Evolutionary conservation across 2,329 filamentous ascomycete species (phyloP), one percentile per base, ranked within the genome.

Genomic region (Pyrenochaeta sp.): DNA sequence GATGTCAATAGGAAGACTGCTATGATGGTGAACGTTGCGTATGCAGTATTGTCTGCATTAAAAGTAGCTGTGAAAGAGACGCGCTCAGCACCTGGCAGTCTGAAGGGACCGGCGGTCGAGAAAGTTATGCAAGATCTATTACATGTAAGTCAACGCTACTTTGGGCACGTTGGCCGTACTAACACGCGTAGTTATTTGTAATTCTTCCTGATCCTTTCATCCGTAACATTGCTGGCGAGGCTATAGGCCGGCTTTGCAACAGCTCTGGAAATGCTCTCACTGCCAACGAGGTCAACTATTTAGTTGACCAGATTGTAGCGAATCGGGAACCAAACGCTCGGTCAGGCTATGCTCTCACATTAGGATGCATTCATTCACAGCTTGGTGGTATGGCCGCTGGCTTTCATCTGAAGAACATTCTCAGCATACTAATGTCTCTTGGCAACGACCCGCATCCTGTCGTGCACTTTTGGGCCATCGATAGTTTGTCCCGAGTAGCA

Each of bases 371-470:
- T 45, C 93, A 99, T 77, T 90, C 92, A 15, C 92, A 97, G 73
- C 90, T 99, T 30, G 96, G 95, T 51, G 94, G 95, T 51, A 98
- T 99, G 93, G 95, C 95, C 47, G 95, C 95, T 49, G 92, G 93
- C 3, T 92, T 95, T 66, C 95, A 99, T 73, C 83, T 99, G 45
- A 98, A 98, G 79, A 97, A 92, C 1, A 97, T 99, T 44, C 85
- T 97, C n/a, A 90, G 94, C 15, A 96, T 99, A 33, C 80, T 99
- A n/a, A 96, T 98, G 90, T 98, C 95, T 7, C 83, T 99, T 9
- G 94, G 92, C 74, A 97, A 93, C 64, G 95, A 99, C 69, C 91
- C 94, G 17, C 95, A 99, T 72, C 93, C 95, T 0, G 88, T 91
- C 0, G 95, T 99, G 7, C 95, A 99, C 75, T 97, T 94, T 72